Percentiles rank a stretch among this genome's conserved stretches.
Conservation (phyloP, 2,329 filamentous ascomycete genomes). For the Aspergillus pseudotamarii region DNA sequence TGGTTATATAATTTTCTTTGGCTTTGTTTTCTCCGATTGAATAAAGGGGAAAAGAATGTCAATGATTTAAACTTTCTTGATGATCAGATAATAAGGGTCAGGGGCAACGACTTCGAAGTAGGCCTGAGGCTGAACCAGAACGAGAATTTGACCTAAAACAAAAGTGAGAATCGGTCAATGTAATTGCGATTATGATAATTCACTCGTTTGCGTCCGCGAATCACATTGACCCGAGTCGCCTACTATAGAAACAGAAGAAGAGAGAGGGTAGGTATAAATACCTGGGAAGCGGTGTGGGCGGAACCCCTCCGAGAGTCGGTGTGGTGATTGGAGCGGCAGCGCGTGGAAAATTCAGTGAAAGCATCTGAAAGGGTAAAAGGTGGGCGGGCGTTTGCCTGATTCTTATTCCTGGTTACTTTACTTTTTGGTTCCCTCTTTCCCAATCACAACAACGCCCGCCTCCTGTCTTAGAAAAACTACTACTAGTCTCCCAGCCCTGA, state of each 20-base stretch:
- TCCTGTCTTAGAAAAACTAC: not conserved
- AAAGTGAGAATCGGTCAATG: not conserved
- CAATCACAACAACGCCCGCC: conserved; percentile 7
- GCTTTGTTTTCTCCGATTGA: not conserved
- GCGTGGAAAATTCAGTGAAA: conserved; percentile 26
- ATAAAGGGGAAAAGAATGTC: not conserved
- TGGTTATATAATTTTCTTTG: not conserved
- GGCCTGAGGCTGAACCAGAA: not conserved
- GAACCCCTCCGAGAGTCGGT: conserved; percentile 20
- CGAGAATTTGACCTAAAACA: not conserved
- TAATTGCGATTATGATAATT: not conserved
- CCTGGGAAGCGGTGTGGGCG: conserved; percentile 1
- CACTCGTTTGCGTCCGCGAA: not conserved
- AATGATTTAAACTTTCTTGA: not conserved
- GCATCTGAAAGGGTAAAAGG: not conserved
- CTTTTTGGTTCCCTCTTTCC: conserved; percentile 11
- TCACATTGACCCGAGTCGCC: not conserved
- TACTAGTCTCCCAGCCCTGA: not conserved
- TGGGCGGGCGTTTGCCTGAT: conserved; percentile 6
- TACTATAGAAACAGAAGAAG: too few species aligned
- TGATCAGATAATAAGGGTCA: not conserved
- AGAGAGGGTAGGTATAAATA: not conserved
- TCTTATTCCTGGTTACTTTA: conserved; percentile 2
- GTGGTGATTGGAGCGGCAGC: conserved; percentile 28
- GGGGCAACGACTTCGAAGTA: not conserved